Evolutionary conservation across 2,329 filamentous ascomycete genomes (phyloP), one percentile per base, ranked within the genome.

Genomic region (Volutella citrinella): DNA sequence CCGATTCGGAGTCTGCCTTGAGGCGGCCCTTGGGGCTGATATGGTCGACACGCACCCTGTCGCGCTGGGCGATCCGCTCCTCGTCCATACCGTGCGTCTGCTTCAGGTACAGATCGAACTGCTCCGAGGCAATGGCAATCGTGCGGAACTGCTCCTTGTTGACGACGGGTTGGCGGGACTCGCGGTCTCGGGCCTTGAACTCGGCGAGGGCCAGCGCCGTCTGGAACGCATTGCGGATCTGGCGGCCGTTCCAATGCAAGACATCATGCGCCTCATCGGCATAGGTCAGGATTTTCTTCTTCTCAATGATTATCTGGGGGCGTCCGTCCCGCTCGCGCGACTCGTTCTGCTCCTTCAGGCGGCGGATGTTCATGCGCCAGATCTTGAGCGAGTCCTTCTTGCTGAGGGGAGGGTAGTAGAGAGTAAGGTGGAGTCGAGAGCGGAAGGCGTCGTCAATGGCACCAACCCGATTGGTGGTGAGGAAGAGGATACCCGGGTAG

Each of bases 381-480:
- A 61, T 43, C 14, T 52, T 37, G 1, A 37, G 14, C 0, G 53
- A 54, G 15, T 47, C 29, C 8, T 0, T 34, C 5, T 20, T 32
- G n/a, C 17, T 52, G 37, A 7, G 61, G 46, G 32, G 34, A 5
- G 49, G 57, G 34, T 65, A 68, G 38, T 60, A 60, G 0, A 66
- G 48, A 10, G 45, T 56, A 7, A 63, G 39, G 34, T 66, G 59
- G 18, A 69, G 55, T 0, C 64, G 53, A 0, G 64, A 68, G 19
- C 49, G 50, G 42, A 67, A 68, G 1, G 65, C 66, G 24, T 66
- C 64, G 39, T 70, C 67, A 13, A 71, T 57, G 4, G 49, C 47
- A 1, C 64, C 63, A 3, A 68, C 60, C 4, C 64, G 58, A 43
- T 70, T 71, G 6, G 67, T 70, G 0, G 67, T 70, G 7, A 71